phyloP scores from a whole-genome alignment of 208 protist species.

The Trypanosoma lewisi region DNA sequence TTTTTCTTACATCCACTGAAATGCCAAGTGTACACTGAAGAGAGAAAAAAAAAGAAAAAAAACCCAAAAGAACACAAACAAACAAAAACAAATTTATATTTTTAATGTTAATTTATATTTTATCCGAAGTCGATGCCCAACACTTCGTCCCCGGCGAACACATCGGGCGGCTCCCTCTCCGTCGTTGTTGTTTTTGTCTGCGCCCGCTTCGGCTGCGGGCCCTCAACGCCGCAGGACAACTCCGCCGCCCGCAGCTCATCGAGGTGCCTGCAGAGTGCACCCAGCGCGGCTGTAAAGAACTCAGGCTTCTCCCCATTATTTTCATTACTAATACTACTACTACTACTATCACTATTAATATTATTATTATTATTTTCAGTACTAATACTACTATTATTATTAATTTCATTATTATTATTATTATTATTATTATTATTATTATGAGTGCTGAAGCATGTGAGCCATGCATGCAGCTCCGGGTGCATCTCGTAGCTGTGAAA shows the following conservation, averaged over 20 bases:
- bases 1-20: not conserved
- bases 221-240: slow-evolving; percentile 28
- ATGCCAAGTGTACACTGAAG: not conserved
- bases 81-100: no score
- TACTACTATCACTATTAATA: not conserved
- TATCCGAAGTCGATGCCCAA: slow-evolving; percentile 19
- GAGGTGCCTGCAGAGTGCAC: slow-evolving; percentile 40
- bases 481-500: slow-evolving; percentile 82
- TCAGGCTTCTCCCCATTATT: slow-evolving; percentile 3
- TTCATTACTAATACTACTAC: not conserved
- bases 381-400: not conserved
- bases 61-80: no score
- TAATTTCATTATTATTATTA: not conserved
- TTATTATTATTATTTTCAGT: slow-evolving; percentile 6
- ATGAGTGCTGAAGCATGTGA: slow-evolving; percentile 42
- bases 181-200: not conserved
- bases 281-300: slow-evolving; percentile 13
- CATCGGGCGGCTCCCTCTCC: not conserved
- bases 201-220: slow-evolving; percentile 39
- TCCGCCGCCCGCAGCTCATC: slow-evolving; percentile 31
- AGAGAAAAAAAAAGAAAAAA: no score
- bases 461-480: slow-evolving; percentile 34
- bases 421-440: slow-evolving; percentile 9
- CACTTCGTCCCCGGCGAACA: slow-evolving; percentile 7
- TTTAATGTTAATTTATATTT: not conserved